Evolutionary conservation across 345 rosid genomes (phyloP).

Genomic region (Alliaria petiolata): DNA sequence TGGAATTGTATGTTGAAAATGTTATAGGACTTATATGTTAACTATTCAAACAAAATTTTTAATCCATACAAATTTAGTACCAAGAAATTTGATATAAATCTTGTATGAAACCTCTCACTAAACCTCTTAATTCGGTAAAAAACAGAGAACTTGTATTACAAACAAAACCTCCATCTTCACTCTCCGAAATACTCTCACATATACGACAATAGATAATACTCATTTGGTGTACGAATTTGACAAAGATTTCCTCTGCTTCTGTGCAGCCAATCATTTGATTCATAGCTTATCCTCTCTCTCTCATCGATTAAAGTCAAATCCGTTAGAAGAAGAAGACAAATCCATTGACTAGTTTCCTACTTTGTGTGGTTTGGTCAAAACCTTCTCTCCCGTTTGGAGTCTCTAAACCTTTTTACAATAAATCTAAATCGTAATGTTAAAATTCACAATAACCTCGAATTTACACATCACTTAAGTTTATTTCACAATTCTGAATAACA

Average conservation of each 20-base stretch:
- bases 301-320: background rate
- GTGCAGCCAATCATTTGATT: background rate
- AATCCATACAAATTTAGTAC: background rate
- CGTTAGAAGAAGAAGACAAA: slow-evolving; percentile 5
- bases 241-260: background rate
- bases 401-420: too few relatives aligned
- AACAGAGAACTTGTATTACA: too few relatives aligned
- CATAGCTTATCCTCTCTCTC: background rate
- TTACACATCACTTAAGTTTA: background rate
- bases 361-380: background rate
- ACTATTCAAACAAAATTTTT: background rate
- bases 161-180: too few relatives aligned
- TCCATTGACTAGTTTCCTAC: background rate
- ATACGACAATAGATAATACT: background rate
- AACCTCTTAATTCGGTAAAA: background rate
- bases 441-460: too few relatives aligned
- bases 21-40: too few relatives aligned
- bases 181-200: background rate
- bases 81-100: background rate
- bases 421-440: too few relatives aligned
- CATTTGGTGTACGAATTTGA: background rate
- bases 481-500: background rate
- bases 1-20: too few relatives aligned
- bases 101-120: background rate
- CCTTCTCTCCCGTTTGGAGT: background rate